Evolutionary conservation across 306 rosid genomes (phyloP), one percentile per base, ranked within the genome.

Genomic region (Ormosia emarginata): DNA sequence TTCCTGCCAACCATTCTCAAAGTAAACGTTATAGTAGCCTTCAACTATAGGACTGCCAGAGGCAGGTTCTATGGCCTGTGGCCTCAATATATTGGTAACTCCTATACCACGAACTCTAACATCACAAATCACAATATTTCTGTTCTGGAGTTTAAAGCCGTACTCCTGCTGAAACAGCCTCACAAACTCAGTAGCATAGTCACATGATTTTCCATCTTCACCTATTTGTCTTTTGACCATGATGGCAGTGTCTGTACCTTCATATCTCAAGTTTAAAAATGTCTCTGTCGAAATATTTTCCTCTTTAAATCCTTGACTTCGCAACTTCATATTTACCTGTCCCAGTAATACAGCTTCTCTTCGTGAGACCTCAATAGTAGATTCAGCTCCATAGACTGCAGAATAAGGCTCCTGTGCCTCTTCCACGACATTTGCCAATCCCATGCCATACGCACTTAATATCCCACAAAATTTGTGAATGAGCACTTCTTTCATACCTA

Each of bases 371-470:
- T 93, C 99, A 40, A 24, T 37, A 49, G 82, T 62, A 77, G 98
- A 89, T 77, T 91, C 88, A 6, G 84, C 79, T 79, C 88, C 72
- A 85, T 95, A 91, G 32, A 90, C 92, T 29, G 94, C 92, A 49
- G 92, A 89, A 85, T 87, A 95, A 13, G 98, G 98, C 84, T 93
- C 98, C 81, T 95, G 98, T 64, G 88, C 90, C 75, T 95, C 98
- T 90, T 95, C 98, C 14, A 93, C 92, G 46, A 95, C 98, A 85
- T 93, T 97, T n/a, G 98, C 98, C 87, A 95, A 85, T 69, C 98
- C 98, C 98, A 93, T 95, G 61, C 98, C 98, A 82, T 93, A 95
- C 8, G 98, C 98, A 85, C 98, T 95, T 83, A 95, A 85, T 68
- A 95, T 90, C 85, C 98, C 98, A 77, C 98, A 95, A 73, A 90